Evolutionary conservation across 495 filamentous ascomycete genomes (phyloP).

Genomic region (Hypoxylon rickii): DNA sequence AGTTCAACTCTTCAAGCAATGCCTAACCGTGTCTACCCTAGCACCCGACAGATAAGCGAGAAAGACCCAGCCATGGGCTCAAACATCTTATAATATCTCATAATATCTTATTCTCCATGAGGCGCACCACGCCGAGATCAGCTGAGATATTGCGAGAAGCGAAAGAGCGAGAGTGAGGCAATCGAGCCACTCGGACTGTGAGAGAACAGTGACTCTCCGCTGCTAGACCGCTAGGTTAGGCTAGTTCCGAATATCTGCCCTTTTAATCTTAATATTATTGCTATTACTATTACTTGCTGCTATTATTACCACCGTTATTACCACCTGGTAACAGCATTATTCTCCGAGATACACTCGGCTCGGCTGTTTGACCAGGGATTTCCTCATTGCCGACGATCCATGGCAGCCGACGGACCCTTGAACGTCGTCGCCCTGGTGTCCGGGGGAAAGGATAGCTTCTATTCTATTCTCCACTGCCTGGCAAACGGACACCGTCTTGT

Average conservation of each 20-base stretch:
- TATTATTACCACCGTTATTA: conserved; percentile 14
- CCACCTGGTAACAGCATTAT: conserved; percentile 26
- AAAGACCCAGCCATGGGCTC: conserved; percentile 14
- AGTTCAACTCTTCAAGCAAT: conserved; percentile 5
- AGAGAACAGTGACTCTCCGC: conserved; percentile 10
- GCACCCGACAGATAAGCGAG: conserved; percentile 17
- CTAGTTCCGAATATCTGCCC: too few relatives aligned
- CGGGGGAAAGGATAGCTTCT: conserved; percentile 96
- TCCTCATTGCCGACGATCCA: conserved; percentile 11
- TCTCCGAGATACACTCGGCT: conserved; percentile 26
- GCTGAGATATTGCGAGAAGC: conserved; percentile 20
- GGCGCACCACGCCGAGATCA: conserved; percentile 20
- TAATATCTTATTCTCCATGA: too few relatives aligned
- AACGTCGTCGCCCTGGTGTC: conserved; percentile 93
- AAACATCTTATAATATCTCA: conserved; percentile 13
- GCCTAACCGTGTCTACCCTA: conserved; percentile 19
- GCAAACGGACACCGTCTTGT: conserved; percentile 84
- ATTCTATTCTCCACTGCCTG: conserved; percentile 86
- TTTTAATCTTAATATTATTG: conserved; percentile 11
- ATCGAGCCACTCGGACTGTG: conserved; percentile 4
- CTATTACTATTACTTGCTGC: conserved; percentile 26
- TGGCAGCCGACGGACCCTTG: conserved; percentile 48
- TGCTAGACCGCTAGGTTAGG: too few relatives aligned
- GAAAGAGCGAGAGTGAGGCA: conserved; percentile 14
- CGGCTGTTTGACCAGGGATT: conserved; percentile 6